A percentile compares a stretch with the other conserved stretches of the same genome.
These are phyloP conservation scores for Globisporangium paddicum DNA, from an alignment of 352 stramenopile species.

Conservation along the genomic window DNA sequence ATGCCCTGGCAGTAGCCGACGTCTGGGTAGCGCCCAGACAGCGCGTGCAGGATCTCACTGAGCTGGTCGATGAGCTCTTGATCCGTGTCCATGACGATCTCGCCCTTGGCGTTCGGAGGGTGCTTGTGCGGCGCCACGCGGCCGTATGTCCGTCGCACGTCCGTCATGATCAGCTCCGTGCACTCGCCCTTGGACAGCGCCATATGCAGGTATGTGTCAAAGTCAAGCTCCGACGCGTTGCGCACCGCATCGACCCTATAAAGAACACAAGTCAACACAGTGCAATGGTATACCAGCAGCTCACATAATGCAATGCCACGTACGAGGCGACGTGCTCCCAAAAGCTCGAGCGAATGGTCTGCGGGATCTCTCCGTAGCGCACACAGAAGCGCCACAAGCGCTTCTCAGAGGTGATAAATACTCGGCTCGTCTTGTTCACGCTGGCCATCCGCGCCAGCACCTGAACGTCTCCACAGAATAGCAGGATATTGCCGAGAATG, in stretches of 20 bases:
- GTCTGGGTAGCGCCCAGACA: conserved; percentile 72
- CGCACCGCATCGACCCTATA: conserved; percentile 30
- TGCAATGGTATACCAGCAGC: too few relatives aligned
- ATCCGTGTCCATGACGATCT: conserved; percentile 46
- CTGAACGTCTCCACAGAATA: conserved; percentile 58
- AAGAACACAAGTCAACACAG: neutral
- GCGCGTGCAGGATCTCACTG: conserved; percentile 74
- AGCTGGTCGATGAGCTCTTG: conserved; percentile 73
- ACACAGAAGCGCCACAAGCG: conserved; percentile 81
- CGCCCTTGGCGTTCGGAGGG: conserved; percentile 41
- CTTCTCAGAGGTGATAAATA: conserved; percentile 61
- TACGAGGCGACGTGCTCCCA: conserved; percentile 61
- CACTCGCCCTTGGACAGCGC: conserved; percentile 79
- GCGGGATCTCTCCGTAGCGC: conserved; percentile 61
- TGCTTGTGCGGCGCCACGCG: conserved; percentile 78
- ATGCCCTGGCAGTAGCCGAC: conserved; percentile 88
- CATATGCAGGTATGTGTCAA: conserved; percentile 84
- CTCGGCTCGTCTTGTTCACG: conserved; percentile 51
- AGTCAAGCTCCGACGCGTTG: conserved; percentile 60
- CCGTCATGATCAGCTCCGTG: conserved; percentile 80
- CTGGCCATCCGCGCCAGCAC: conserved; percentile 36
- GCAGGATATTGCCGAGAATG: conserved; percentile 69
- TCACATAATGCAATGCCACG: neutral
- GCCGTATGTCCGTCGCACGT: conserved; percentile 79
- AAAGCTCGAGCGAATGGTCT: conserved; percentile 56